These are phyloP conservation scores for Alternaria sp. DNA, from an alignment of 2,329 filamentous ascomycete species.

Conservation along the genomic window DNA sequence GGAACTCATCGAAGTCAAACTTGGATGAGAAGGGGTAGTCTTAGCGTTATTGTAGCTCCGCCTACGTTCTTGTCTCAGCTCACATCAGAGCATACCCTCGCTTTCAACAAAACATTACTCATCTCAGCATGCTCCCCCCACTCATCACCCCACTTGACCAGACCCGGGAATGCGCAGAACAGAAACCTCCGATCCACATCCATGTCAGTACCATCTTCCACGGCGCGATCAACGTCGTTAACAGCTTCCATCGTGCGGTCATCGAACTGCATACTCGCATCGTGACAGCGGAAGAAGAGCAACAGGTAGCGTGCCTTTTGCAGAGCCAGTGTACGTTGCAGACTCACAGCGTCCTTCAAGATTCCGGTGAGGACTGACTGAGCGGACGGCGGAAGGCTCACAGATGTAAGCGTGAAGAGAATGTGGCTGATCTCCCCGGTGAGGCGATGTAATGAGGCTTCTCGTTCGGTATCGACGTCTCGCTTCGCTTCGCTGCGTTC, in stretches of 20 bases:
- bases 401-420: slow-evolving; percentile 32
- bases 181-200: slow-evolving; percentile 20
- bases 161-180: slow-evolving; percentile 44
- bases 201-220: slow-evolving; percentile 32
- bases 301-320: slow-evolving; percentile 42
- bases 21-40: neutral
- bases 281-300: slow-evolving; percentile 27
- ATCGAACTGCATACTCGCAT: slow-evolving; percentile 22
- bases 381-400: slow-evolving; percentile 20
- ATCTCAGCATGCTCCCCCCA: slow-evolving; percentile 32
- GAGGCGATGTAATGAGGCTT: slow-evolving; percentile 23
- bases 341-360: slow-evolving; percentile 27
- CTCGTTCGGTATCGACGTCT: slow-evolving; percentile 16
- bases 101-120: slow-evolving; percentile 38
- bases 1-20: neutral
- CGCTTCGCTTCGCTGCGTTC: slow-evolving; percentile 21
- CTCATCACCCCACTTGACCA: slow-evolving; percentile 41
- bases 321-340: slow-evolving; percentile 36
- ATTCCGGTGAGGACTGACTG: slow-evolving; percentile 29
- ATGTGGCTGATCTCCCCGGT: slow-evolving; percentile 26
- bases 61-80: too few relatives aligned
- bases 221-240: slow-evolving; percentile 29
- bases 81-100: slow-evolving; percentile 37
- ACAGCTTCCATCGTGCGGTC: slow-evolving; percentile 38
- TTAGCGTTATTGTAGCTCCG: too few relatives aligned